Evolutionary conservation across 2,329 filamentous ascomycete species (phyloP), one percentile per base, ranked within the genome.

Genomic region (Colletotrichum horii): DNA sequence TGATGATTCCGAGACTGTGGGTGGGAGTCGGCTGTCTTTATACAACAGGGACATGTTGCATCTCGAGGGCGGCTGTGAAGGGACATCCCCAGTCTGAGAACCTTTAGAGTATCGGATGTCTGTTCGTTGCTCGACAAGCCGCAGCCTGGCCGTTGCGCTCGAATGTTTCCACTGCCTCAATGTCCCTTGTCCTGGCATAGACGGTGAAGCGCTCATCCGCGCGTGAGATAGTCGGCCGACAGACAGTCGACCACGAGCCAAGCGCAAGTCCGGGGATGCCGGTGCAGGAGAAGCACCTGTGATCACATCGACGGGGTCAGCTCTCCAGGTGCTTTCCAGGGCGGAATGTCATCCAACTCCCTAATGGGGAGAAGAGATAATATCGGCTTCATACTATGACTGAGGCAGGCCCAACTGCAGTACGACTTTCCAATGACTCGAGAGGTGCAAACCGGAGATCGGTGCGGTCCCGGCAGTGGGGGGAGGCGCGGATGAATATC

Each of bases 361-460:
- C 34, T 43, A 30, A 61, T 22, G 22, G 38, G 12, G 62, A 66
- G 15, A 19, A 28, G 14, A 43, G 34, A 36, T 28, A 34, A 36
- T 62, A 36, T 65, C 70, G 65, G 43, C 48, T 30, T 55, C 34
- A 60, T 52, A 52, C 32, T 52, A 60, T 55, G 43, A 11, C 26
- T 64, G 64, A 65, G 9, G 56, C 64, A 58, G 64, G 48, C 15
- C 74, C 74, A 66, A 65, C 24, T 65, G 32, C 11, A 22, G 12
- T 73, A 22, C 64, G 22, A 76, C 70, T 15, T 52, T 65, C 28
- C 19, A 26, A 14, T 75, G 74, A 74, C 74, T 76, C 70, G 64
- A 64, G 48, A 22, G 34, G 24, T 14, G 64, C 9, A 68, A 43
- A 43, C 28, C 32, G 24, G 30, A 22, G 32, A 67, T 56, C 58